Conservation (phyloP, 768 basidiomycete species). For the Astraeus odoratus region DNA sequence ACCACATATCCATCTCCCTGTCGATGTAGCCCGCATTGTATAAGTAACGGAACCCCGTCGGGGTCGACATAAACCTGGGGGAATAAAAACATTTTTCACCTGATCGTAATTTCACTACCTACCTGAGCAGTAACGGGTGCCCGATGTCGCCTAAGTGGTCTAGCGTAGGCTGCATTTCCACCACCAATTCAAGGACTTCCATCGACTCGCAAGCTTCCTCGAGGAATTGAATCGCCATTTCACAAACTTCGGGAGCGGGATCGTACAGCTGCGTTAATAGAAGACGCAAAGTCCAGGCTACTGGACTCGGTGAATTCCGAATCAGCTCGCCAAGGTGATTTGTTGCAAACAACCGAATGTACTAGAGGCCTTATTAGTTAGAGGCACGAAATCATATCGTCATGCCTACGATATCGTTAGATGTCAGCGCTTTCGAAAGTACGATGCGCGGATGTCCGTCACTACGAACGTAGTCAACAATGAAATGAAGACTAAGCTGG, state of each 20-base stretch:
- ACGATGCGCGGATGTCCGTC: constrained; percentile 94
- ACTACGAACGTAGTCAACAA: constrained; percentile 34
- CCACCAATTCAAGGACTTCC: constrained; percentile 81
- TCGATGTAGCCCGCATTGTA: constrained; percentile 91
- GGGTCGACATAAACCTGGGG: constrained; percentile 86
- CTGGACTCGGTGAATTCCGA: constrained; percentile 51
- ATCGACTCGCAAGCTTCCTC: constrained; percentile 85
- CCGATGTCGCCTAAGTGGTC: constrained; percentile 95
- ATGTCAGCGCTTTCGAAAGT: constrained; percentile 89
- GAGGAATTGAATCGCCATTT: constrained; percentile 82
- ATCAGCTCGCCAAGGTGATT: constrained; percentile 80
- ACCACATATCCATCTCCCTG: constrained; percentile 94
- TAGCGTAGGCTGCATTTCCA: constrained; percentile 90
- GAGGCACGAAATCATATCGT: not conserved
- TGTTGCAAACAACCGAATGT: constrained; percentile 84
- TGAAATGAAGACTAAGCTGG: not conserved
- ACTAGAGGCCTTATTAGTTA: constrained; percentile 36
- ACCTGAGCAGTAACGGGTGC: constrained; percentile 84
- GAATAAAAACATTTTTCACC: not conserved
- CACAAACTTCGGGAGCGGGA: constrained; percentile 82
- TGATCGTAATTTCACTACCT: constrained; percentile 16
- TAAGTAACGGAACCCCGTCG: constrained; percentile 88
- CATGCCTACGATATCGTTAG: constrained; percentile 69
- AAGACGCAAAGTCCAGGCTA: constrained; percentile 85
- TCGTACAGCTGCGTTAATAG: constrained; percentile 96